These are phyloP conservation scores for Cyclostephanos invisitatus DNA, from an alignment of 108 stramenopile species.

Conservation along the genomic window DNA sequence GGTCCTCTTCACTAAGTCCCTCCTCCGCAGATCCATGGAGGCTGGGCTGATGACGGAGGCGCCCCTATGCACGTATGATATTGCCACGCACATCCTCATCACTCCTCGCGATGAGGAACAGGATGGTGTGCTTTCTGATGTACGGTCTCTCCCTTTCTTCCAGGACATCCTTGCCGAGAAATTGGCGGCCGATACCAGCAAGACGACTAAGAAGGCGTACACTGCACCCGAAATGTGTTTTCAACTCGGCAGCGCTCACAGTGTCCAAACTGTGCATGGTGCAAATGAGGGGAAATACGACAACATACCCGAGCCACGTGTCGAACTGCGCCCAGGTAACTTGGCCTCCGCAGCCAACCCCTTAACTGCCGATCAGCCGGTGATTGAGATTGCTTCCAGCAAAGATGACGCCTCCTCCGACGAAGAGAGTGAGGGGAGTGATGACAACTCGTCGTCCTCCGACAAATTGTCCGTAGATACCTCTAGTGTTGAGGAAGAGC, in stretches of 20 bases:
- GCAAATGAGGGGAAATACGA: not conserved
- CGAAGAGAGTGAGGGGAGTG: too few relatives aligned
- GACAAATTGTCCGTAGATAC: too few relatives aligned
- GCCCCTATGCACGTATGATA: not conserved
- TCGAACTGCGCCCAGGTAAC: too few relatives aligned
- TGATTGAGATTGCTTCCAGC: not conserved
- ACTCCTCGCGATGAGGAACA: not conserved
- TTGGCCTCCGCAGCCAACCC: too few relatives aligned
- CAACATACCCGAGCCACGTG: too few relatives aligned
- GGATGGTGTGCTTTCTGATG: too few relatives aligned
- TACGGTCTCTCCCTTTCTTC: not conserved
- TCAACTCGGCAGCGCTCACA: not conserved
- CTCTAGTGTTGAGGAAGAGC: constrained; percentile 5
- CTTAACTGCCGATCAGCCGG: too few relatives aligned
- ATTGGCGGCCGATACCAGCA: not conserved
- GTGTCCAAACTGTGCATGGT: constrained; percentile 1
- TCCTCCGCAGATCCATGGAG: not conserved
- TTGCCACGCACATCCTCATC: not conserved
- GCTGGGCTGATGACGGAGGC: not conserved
- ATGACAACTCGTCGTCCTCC: too few relatives aligned
- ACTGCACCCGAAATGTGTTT: not conserved
- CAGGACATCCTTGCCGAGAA: not conserved
- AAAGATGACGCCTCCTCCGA: not conserved
- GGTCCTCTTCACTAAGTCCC: not conserved
- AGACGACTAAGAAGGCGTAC: not conserved